Conservation (phyloP, 352 stramenopile species). For the Blastocystis sp. region DNA sequence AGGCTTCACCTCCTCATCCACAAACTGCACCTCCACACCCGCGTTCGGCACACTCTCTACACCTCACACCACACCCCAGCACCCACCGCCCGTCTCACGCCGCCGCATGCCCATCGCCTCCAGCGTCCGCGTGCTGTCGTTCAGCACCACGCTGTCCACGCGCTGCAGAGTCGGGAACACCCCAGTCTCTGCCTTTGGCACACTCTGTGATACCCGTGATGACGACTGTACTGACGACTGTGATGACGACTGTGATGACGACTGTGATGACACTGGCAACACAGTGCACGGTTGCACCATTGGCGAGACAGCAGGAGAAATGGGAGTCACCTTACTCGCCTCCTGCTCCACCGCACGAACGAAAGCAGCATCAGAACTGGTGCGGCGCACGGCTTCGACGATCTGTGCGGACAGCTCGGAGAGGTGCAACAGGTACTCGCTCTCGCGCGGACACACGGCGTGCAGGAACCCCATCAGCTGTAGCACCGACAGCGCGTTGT, state of each 20-base stretch:
- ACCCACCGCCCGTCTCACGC: background rate
- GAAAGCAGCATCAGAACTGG: background rate
- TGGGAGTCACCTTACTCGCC: background rate
- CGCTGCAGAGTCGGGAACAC: background rate
- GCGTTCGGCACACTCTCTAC: conserved; percentile 18
- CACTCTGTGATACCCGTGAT: background rate
- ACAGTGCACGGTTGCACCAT: background rate
- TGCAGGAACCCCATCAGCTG: conserved; percentile 20
- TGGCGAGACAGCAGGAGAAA: background rate
- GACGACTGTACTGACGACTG: no score
- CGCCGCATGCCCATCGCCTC: conserved; percentile 5
- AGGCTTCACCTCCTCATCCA: background rate
- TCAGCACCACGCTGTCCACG: conserved; percentile 4
- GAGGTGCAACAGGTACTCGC: conserved; percentile 36
- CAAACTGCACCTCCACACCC: background rate
- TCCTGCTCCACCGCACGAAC: background rate
- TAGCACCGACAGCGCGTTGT: conserved; percentile 38
- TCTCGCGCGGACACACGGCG: conserved; percentile 10
- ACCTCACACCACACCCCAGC: background rate
- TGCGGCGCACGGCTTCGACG: background rate
- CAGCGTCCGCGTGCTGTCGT: background rate
- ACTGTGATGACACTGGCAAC: no score
- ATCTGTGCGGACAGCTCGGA: conserved; percentile 27
- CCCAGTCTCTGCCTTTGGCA: background rate
- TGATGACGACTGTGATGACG: no score